Base-by-base conservation (phyloP, 106 monocot species). In the Dactylorhiza incarnata region DNA sequence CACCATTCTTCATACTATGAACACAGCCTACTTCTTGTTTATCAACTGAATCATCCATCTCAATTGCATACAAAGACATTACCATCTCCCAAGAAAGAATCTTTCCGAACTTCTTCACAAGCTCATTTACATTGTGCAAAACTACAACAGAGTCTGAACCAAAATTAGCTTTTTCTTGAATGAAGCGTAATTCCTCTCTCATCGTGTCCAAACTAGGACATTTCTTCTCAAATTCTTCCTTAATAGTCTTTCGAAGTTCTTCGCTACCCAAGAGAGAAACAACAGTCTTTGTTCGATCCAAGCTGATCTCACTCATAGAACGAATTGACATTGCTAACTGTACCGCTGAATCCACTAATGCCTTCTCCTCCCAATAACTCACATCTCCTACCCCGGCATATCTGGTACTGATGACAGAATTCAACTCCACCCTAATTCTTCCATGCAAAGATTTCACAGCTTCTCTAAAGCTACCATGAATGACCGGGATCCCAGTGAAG, bases 11-110 rank as follows among this genome's bases (percentile, higher is more conserved):
- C 12, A 17, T 69, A 69, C 69, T 15, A 17, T 3, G 1, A 0
- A 0, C 12, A 6, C 48, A 9, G 45, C 72, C 79, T 19, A 76
- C 9, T 37, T 24, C 54, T 23, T 19, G n/a, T 26, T 51, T 7
- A 72, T 58, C 59, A n/a, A 45, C 76, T 25, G 96, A 85, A 45
- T 83, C 84, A 78, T 97, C 97, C 6, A 51, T 77, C 77, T 99
- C 97, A 49, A 99, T 73, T 23, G 80, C 78, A 77, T 83, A 91
- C 81, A 94, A 65, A 20, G 91, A 86, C 24, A 88, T 15, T 46
- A 83, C 86, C 67, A 88, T 83, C 77, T 99, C 97, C 97, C 94
- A 99, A 5, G 94, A 84, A 83, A 99, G 84, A 73, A 92, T 76
- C 53, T 78, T 61, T 63, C 85, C 84, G 22, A 89, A 78, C 22